Conservation (phyloP, 345 rosid genomes). For the Gossypium turneri region DNA sequence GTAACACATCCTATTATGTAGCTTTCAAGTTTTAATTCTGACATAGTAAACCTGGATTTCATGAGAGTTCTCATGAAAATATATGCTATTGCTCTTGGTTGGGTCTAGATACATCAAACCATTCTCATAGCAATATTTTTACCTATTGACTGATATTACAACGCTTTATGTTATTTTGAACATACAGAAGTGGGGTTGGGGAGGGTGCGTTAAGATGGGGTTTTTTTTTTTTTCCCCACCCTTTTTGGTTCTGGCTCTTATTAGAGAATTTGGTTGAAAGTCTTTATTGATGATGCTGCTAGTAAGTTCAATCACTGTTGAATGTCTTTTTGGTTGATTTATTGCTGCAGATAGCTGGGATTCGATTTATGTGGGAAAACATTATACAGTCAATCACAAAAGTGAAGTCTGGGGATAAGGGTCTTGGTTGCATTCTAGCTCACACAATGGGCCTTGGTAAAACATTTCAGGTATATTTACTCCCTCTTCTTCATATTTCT, state of each 20-base stretch:
- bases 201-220: background rate
- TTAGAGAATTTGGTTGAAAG: background rate
- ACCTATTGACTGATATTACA: background rate
- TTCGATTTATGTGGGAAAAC: conserved; percentile 98
- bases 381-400: conserved; percentile 78
- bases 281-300: background rate
- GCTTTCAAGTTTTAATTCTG: conserved; percentile 7
- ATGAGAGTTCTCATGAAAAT: background rate
- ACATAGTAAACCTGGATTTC: background rate
- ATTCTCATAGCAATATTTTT: background rate
- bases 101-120: background rate
- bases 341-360: conserved; percentile 78
- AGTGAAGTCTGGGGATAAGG: conserved; percentile 89
- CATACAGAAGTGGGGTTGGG: background rate
- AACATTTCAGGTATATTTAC: conserved; percentile 80
- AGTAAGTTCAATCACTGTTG: background rate
- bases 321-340: conserved; percentile 21
- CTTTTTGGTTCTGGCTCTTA: background rate
- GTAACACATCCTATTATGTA: background rate
- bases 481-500: background rate
- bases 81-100: background rate
- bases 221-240: background rate
- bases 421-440: conserved; percentile 98
- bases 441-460: conserved; percentile 99
- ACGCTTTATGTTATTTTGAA: background rate